phyloP scores from a whole-genome alignment of 352 stramenopile genomes.

The Globisporangium iwayamae region DNA sequence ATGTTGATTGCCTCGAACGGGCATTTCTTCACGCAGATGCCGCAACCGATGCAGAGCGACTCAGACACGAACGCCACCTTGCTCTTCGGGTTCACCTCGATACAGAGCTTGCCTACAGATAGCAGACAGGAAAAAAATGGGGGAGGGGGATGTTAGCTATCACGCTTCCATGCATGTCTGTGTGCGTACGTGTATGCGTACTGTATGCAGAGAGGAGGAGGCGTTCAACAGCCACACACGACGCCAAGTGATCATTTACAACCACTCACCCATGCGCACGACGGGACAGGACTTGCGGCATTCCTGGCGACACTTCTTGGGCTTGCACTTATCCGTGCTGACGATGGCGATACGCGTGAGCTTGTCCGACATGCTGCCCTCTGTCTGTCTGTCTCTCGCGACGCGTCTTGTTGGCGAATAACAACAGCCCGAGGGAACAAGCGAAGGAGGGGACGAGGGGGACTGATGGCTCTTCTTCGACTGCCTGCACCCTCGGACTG shows the following conservation, averaged over 20 bases:
- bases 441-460: not conserved
- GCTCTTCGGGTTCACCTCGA: conserved; percentile 95
- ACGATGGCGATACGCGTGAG: conserved; percentile 99
- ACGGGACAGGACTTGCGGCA: conserved; percentile 99
- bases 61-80: conserved; percentile 99
- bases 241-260: not conserved
- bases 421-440: not conserved
- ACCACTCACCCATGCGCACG: conserved; percentile 91
- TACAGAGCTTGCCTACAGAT: conserved; percentile 95
- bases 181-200: not conserved
- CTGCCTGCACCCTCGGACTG: conserved; percentile 21
- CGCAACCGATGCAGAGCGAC: conserved; percentile 98
- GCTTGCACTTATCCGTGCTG: conserved; percentile 98
- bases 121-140: not conserved
- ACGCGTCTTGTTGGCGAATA: conserved; percentile 1
- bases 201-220: not conserved
- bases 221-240: not conserved
- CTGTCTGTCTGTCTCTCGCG: conserved; percentile 5
- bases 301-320: conserved; percentile 98
- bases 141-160: conserved; percentile 8
- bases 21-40: conserved; percentile 99
- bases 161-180: not conserved
- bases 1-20: conserved; percentile 99
- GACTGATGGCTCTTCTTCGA: conserved; percentile 14
- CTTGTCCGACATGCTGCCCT: conserved; percentile 74